These are phyloP conservation scores for Cornus kousa DNA, from an alignment of 148 eudicot genomes.

Conservation along the genomic window DNA sequence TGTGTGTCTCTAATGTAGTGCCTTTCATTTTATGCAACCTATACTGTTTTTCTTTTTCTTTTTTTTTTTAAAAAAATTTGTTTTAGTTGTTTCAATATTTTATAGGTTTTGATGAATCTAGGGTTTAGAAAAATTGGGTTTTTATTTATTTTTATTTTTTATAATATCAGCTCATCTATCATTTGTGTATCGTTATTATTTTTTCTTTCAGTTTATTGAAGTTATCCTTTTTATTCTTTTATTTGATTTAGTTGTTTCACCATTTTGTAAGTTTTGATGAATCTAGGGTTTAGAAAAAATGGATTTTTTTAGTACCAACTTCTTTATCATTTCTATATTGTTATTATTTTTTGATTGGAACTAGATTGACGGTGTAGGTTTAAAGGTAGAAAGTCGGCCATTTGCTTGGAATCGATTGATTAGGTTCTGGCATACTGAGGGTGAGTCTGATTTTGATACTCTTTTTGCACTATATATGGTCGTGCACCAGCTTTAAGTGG, in stretches of 20 bases:
- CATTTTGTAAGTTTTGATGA: neutral
- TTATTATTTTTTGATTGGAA: neutral
- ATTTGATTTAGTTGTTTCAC: too few species aligned
- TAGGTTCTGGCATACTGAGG: neutral
- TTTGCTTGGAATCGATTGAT: neutral
- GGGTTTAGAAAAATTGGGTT: neutral
- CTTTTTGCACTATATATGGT: neutral
- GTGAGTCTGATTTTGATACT: neutral
- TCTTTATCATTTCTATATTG: neutral
- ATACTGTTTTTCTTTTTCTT: too few species aligned
- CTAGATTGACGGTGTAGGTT: neutral
- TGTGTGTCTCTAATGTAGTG: too few species aligned
- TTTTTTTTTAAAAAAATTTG: too few species aligned
- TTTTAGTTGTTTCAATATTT: too few species aligned
- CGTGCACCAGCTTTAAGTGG: slow-evolving; percentile 41
- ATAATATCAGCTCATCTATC: neutral
- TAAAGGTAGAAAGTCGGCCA: neutral
- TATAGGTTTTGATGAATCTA: neutral
- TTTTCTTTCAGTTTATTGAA: too few species aligned
- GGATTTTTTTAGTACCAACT: neutral
- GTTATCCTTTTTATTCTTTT: too few species aligned
- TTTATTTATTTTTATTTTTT: too few species aligned
- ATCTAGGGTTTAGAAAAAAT: neutral
- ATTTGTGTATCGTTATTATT: neutral
- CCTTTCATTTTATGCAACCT: too few species aligned